Evolutionary conservation across 345 rosid genomes (phyloP), one percentile per base, ranked within the genome.

Genomic region (Lepidium didymum): DNA sequence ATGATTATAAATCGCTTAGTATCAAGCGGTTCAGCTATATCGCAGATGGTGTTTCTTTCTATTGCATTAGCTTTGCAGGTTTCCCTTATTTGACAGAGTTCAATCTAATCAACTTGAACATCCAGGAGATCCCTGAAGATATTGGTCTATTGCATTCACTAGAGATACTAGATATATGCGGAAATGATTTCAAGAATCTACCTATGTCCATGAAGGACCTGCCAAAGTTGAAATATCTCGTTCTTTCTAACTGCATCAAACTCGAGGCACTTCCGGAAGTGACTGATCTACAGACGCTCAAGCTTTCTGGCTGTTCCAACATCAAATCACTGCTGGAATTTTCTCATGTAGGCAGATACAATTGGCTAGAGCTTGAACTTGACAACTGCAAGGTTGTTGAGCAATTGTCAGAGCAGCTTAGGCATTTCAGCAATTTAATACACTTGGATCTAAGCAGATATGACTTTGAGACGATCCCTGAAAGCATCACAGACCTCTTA

Each of bases 31-130:
- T 54, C 12, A 35, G 16, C 49, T 44, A 62, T 19, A 29, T 0
- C 2, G 4, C 1, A 15, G 42, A 10, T 16, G 3, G 16, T 1
- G 6, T 4, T 1, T 4, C 60, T 0, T 70, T 61, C 1, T 0
- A 0, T 2, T 70, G 75, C 9, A 19, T 9, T 1, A 70, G 62
- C 47, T 61, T 70, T 6, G 19, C 40, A 52, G 37, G 3, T 1
- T 70, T 61, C 14, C 54, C 54, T 0, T 43, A 10, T 31, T 62
- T 62, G 16, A 16, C 1, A 16, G 71, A 55, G 35, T 67, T 56
- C 21, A 67, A 43, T 19, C 15, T 67, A n/a, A 67, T 19, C 53
- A 67, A 67, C 62, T 31, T 67, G 13, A 41, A 67, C n/a, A 67
- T 67, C 71, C 9, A 8, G 10, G 34, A 11, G 41, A 29, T 67